Evolutionary conservation across 2,329 filamentous ascomycete genomes (phyloP).

Genomic region (Alternaria tenuissima): DNA sequence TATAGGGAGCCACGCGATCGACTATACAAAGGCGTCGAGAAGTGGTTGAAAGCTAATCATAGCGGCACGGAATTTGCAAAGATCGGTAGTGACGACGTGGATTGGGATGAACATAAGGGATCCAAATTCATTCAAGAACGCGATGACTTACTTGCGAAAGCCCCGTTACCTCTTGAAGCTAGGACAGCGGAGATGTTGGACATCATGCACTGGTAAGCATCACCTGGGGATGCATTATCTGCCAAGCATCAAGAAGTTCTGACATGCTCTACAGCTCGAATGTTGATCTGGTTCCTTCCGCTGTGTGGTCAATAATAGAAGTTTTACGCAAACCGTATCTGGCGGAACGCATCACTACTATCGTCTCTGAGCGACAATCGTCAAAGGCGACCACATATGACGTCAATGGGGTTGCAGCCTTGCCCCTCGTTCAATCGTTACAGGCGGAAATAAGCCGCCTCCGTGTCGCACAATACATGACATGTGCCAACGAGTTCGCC

Average conservation of each 20-base stretch:
- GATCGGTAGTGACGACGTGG: conserved; percentile 17
- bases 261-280: conserved; percentile 24
- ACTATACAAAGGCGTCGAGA: conserved; percentile 29
- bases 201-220: conserved; percentile 36
- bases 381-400: conserved; percentile 24
- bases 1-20: conserved; percentile 27
- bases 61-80: conserved; percentile 27
- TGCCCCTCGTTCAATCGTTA: conserved; percentile 37
- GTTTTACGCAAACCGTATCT: conserved; percentile 30
- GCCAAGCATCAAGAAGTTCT: conserved; percentile 2
- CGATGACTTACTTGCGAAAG: conserved; percentile 20
- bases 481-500: conserved; percentile 16
- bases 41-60: conserved; percentile 31
- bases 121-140: conserved; percentile 34
- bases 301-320: conserved; percentile 41
- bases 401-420: conserved; percentile 18
- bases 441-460: conserved; percentile 36
- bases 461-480: conserved; percentile 22
- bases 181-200: conserved; percentile 32
- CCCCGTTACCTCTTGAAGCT: conserved; percentile 2
- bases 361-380: conserved; percentile 19
- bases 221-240: neutral
- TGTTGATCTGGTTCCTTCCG: conserved; percentile 22
- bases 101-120: conserved; percentile 32
- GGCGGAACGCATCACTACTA: conserved; percentile 20